phyloP scores from a whole-genome alignment of 2,329 filamentous ascomycete species.

The Colletotrichum sp. region DNA sequence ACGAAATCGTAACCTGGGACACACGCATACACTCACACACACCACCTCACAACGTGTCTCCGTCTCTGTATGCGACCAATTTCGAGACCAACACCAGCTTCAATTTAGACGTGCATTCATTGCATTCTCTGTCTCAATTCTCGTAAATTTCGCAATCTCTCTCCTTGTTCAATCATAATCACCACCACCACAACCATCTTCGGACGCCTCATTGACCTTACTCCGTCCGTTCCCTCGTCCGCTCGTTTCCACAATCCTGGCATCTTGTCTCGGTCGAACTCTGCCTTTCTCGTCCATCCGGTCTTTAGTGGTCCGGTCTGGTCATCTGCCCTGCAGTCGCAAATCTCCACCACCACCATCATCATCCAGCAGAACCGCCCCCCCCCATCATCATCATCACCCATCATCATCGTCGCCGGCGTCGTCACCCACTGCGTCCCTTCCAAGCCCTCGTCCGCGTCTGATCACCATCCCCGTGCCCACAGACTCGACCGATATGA shows the following conservation, averaged over 20 bases:
- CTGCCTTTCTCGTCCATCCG: not conserved
- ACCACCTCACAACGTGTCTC: not conserved
- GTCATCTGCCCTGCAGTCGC: not conserved
- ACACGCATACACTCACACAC: not conserved
- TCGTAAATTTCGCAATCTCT: slow-evolving; percentile 22
- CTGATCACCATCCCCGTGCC: slow-evolving; percentile 16
- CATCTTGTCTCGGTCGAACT: not conserved
- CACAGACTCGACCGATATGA: not conserved
- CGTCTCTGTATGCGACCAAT: not conserved
- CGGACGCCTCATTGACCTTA: not conserved
- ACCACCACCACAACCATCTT: not conserved
- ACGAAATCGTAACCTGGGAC: not conserved
- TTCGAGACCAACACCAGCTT: not conserved
- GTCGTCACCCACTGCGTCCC: not conserved
- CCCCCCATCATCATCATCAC: not conserved
- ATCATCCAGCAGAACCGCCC: not conserved
- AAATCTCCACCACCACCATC: not conserved
- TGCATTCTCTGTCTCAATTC: not conserved
- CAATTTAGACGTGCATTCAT: slow-evolving; percentile 4
- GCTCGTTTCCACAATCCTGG: not conserved
- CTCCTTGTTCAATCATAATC: not conserved
- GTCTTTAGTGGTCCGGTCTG: not conserved
- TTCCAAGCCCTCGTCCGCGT: slow-evolving; percentile 7
- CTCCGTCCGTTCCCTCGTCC: not conserved
- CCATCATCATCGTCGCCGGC: not conserved